Evolutionary conservation across 768 basidiomycete genomes (phyloP).

Genomic region (Pleurotus citrinopileatus): DNA sequence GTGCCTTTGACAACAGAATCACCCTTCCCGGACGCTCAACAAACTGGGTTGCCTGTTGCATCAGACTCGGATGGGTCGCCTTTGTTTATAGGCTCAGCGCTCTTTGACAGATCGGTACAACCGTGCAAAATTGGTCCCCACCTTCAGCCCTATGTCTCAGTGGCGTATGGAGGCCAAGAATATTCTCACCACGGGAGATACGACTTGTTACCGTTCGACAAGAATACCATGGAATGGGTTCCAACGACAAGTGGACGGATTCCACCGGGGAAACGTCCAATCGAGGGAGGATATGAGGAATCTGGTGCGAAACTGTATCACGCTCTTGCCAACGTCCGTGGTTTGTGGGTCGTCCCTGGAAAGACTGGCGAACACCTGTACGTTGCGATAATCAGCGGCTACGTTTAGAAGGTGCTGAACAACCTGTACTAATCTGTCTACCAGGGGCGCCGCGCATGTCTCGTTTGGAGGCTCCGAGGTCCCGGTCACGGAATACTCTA

Average conservation of each 20-base stretch:
- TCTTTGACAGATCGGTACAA: constrained; percentile 66
- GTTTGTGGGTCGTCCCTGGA: constrained; percentile 64
- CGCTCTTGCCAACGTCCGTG: constrained; percentile 50
- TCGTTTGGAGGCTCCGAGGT: neutral
- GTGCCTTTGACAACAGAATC: constrained; percentile 45
- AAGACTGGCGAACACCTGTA: constrained; percentile 70
- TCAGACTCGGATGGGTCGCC: constrained; percentile 60
- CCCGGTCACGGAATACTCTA: neutral
- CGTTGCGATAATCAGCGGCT: neutral
- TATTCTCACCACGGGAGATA: constrained; percentile 60
- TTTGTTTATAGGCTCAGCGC: constrained; percentile 71
- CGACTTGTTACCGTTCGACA: constrained; percentile 71
- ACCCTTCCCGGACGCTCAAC: constrained; percentile 40
- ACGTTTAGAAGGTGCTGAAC: neutral
- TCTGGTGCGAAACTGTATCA: constrained; percentile 66
- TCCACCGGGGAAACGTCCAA: constrained; percentile 52
- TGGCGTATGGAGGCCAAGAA: constrained; percentile 66
- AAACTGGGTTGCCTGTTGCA: constrained; percentile 50
- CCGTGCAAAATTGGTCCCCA: constrained; percentile 78
- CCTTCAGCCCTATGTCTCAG: constrained; percentile 49
- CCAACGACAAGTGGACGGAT: constrained; percentile 55
- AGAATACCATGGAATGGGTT: constrained; percentile 74
- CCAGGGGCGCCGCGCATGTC: neutral
- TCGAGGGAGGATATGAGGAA: constrained; percentile 79
- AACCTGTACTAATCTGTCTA: too few relatives aligned